Evolutionary conservation across 2,329 filamentous ascomycete species (phyloP), one percentile per base, ranked within the genome.

Genomic region (Fusarium protoensiforme): DNA sequence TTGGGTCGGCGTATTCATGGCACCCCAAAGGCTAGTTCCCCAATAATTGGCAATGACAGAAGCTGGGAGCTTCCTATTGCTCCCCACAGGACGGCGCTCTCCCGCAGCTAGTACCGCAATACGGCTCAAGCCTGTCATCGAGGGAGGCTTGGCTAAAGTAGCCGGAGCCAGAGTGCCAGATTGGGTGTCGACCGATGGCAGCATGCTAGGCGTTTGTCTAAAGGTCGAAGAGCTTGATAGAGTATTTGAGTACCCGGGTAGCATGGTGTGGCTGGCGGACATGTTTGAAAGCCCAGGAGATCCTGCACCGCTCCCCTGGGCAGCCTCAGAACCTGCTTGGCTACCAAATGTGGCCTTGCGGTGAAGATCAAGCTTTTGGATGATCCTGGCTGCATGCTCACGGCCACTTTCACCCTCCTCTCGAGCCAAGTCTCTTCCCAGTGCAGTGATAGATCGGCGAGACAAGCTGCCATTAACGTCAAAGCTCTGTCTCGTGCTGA

Each of bases 11-110:
- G 71, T 62, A 38, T 81, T 76, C 38, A 78, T 71, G 16, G 76
- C 69, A 8, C 80, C 83, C 94, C 95, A 98, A 54, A 95, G 92
- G 65, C 91, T 93, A 78, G 92, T 97, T 58, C 96, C 96, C 96
- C 96, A 98, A 64, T 97, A 89, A 80, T 98, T 98, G 35, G 95
- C 95, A 85, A 98, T 90, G 69, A 98, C 91, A 16, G 94, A 94
- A 58, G 93, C 93, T 1, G 95, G 94, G 83, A 98, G 90, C 24
- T 89, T 89, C 46, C 92, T 90, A n/a, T 88, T 88, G 54, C 86
- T 89, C n/a, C 91, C 91, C 20, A 91, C 82, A 4, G 94, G 86
- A 2, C 91, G 90, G 68, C 92, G 89, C 78, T 98, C 95, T 60
- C 92, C 92, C 75, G 92, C 94, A 18, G 96, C 90, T 29, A 94